phyloP scores from a whole-genome alignment of 208 protist genomes.

The Acanthamoeba royreba region DNA sequence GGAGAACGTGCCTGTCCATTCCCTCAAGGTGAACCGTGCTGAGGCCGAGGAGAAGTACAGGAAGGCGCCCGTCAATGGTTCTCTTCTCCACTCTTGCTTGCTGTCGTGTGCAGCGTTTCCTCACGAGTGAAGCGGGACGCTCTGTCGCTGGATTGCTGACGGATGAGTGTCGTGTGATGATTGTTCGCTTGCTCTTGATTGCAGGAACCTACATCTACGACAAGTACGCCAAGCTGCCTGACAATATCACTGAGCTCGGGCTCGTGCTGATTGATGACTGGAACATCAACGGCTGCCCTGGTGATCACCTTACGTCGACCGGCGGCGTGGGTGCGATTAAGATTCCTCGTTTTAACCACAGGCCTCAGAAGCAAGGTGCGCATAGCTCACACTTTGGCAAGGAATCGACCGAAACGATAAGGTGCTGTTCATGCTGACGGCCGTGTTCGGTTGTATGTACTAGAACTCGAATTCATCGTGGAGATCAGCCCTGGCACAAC shows the following conservation, averaged over 20 bases:
- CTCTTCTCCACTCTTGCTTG: background rate
- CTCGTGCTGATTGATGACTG: background rate
- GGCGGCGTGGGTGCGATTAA: background rate
- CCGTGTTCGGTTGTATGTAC: background rate
- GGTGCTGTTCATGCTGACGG: background rate
- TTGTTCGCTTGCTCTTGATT: background rate
- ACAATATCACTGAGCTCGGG: background rate
- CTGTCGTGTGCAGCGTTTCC: background rate
- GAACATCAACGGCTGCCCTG: constrained; percentile 22
- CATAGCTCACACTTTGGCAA: background rate
- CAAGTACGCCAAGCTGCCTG: constrained; percentile 10
- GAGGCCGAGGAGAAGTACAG: constrained; percentile 4
- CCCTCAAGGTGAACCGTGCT: background rate
- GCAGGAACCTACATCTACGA: constrained; percentile 2
- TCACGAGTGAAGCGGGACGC: no score
- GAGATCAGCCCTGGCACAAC: background rate
- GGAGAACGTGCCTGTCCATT: background rate
- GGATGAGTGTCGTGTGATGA: no score
- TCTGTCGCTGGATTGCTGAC: no score
- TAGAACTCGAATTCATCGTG: background rate
- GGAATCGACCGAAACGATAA: background rate
- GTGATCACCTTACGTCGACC: background rate
- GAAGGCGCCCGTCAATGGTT: background rate
- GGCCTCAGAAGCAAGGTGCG: background rate
- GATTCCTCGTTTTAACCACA: background rate